These are phyloP conservation scores for Sphagnum fallax DNA, from an alignment of 228 moss, liverwort and hornwort genomes.

Conservation along the genomic window DNA sequence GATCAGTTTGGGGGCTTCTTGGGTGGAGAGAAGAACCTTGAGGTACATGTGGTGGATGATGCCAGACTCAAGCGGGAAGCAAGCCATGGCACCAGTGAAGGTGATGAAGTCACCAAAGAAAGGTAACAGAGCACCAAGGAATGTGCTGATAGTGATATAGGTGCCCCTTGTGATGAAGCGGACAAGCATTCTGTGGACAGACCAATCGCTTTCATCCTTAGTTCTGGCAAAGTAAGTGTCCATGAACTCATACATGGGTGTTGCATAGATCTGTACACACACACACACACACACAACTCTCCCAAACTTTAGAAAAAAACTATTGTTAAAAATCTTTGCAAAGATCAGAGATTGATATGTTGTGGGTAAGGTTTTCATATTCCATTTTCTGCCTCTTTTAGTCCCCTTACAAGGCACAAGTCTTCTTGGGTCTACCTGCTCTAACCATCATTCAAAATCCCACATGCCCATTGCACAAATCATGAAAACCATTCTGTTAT, in stretches of 20 bases:
- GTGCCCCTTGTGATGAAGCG: conserved; percentile 23
- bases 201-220: conserved; percentile 24
- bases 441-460: no score
- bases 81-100: conserved; percentile 38
- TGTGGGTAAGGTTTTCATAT: no score
- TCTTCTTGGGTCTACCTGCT: no score
- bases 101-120: conserved; percentile 45
- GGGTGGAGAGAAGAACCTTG: conserved; percentile 16
- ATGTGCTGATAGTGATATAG: conserved; percentile 23
- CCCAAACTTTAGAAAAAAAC: no score
- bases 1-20: no score
- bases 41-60: conserved; percentile 48
- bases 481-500: no score
- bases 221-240: conserved; percentile 19
- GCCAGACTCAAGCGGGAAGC: conserved; percentile 24
- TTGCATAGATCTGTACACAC: conserved; percentile 22
- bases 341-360: no score
- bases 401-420: no score
- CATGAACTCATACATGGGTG: conserved; percentile 41
- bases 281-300: no score
- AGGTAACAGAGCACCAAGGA: conserved; percentile 34
- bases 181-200: conserved; percentile 12
- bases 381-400: no score
- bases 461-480: no score
- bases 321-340: no score